Evolutionary conservation across 2,329 filamentous ascomycete species (phyloP).

Genomic region (Berkeleyomyces rouxiae): DNA sequence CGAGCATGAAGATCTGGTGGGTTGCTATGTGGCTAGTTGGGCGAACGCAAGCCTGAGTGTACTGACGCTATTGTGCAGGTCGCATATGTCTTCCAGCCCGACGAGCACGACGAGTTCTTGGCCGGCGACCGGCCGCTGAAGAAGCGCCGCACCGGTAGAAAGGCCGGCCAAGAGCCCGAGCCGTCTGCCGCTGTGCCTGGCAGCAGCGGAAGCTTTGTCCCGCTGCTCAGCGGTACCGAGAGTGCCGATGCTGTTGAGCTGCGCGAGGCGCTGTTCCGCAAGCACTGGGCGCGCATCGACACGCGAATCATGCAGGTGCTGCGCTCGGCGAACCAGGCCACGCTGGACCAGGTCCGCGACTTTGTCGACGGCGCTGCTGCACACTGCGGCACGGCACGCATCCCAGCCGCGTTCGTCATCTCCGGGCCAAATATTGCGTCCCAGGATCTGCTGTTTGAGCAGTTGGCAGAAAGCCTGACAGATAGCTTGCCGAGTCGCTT

Average conservation of each 20-base stretch:
- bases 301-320: slow-evolving; percentile 43
- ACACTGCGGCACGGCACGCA: slow-evolving; percentile 16
- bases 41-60: neutral
- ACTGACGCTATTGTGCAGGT: slow-evolving; percentile 26
- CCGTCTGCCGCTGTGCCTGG: slow-evolving; percentile 2
- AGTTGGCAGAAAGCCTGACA: slow-evolving; percentile 43
- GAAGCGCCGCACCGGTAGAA: slow-evolving; percentile 36
- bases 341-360: slow-evolving; percentile 37
- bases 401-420: slow-evolving; percentile 56
- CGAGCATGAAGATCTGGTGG: slow-evolving; percentile 13
- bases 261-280: slow-evolving; percentile 42
- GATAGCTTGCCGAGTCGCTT: slow-evolving; percentile 35
- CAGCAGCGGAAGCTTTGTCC: slow-evolving; percentile 26
- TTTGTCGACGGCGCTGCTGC: slow-evolving; percentile 29
- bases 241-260: slow-evolving; percentile 29
- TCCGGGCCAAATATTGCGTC: slow-evolving; percentile 66
- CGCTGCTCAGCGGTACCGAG: slow-evolving; percentile 40
- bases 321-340: slow-evolving; percentile 42
- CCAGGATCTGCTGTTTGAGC: slow-evolving; percentile 56
- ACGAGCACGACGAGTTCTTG: slow-evolving; percentile 22
- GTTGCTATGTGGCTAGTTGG: neutral
- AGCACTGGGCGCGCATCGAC: slow-evolving; percentile 49
- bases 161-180: slow-evolving; percentile 15
- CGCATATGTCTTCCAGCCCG: slow-evolving; percentile 45
- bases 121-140: slow-evolving; percentile 32